A percentile compares a stretch with the other conserved stretches of the same genome.
Conservation (phyloP, 2,329 filamentous ascomycete species). For the Akanthomyces muscarius region DNA sequence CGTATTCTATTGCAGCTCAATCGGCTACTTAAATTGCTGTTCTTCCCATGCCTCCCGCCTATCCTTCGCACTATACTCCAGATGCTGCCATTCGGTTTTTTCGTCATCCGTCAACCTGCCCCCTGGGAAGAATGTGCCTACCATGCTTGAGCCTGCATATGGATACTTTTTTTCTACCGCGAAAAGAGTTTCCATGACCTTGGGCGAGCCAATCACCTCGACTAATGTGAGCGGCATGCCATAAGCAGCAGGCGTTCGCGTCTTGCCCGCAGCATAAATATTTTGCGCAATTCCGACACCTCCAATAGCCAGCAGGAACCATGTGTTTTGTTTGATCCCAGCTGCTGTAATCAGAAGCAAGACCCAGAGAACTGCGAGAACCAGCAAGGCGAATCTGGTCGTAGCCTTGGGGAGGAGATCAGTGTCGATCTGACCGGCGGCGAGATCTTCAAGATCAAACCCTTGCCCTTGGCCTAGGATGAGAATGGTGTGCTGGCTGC, state of each 20-base stretch:
- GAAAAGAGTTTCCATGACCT: conserved; percentile 19
- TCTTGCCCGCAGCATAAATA: conserved; percentile 31
- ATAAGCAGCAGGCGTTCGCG: conserved; percentile 27
- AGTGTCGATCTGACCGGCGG: conserved; percentile 23
- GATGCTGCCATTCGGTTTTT: too few species aligned
- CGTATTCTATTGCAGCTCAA: too few species aligned
- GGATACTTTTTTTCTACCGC: conserved; percentile 17
- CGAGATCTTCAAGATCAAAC: conserved; percentile 40
- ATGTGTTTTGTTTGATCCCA: conserved; percentile 34
- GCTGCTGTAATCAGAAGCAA: conserved; percentile 37
- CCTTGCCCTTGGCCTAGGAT: conserved; percentile 31
- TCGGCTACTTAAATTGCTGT: too few species aligned
- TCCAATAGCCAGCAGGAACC: conserved; percentile 39
- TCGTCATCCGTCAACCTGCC: too few species aligned
- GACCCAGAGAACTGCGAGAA: conserved; percentile 35
- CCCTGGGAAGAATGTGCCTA: too few species aligned
- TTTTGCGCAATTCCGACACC: conserved; percentile 39
- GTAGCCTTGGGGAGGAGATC: background rate
- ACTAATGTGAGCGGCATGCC: conserved; percentile 23
- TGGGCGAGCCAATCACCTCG: conserved; percentile 13
- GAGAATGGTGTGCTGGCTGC: conserved; percentile 36
- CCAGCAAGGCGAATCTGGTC: conserved; percentile 23
- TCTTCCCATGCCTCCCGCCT: too few species aligned
- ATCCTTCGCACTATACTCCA: too few species aligned
- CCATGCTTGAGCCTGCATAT: too few species aligned